phyloP scores from a whole-genome alignment of 768 basidiomycete species.

The Rossbeevera mucosa region DNA sequence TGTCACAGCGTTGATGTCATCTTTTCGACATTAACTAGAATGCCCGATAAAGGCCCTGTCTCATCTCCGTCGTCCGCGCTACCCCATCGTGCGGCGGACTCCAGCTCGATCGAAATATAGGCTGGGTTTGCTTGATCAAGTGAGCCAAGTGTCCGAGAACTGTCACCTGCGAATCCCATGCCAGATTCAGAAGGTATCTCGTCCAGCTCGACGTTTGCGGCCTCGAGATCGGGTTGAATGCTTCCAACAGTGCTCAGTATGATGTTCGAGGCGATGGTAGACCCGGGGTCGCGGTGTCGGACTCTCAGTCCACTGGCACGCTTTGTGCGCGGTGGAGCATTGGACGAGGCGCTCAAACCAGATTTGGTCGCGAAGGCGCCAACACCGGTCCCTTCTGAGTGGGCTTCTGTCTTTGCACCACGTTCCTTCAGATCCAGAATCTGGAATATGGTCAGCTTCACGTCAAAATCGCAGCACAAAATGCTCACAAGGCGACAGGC shows the following conservation, averaged over 20 bases:
- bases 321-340: slow-evolving; percentile 21
- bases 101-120: slow-evolving; percentile 40
- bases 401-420: slow-evolving; percentile 71
- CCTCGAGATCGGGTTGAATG: slow-evolving; percentile 50
- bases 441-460: slow-evolving; percentile 33
- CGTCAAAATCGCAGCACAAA: neutral
- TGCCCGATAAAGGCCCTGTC: slow-evolving; percentile 32
- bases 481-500: slow-evolving; percentile 66
- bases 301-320: slow-evolving; percentile 37
- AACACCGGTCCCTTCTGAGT: slow-evolving; percentile 69
- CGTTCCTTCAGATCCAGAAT: slow-evolving; percentile 81
- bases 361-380: slow-evolving; percentile 65
- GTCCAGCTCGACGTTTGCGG: slow-evolving; percentile 53
- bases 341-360: slow-evolving; percentile 30
- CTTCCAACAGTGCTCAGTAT: slow-evolving; percentile 62
- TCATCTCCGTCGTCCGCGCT: slow-evolving; percentile 24
- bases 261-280: slow-evolving; percentile 57
- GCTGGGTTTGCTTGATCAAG: slow-evolving; percentile 41
- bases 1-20: slow-evolving; percentile 46
- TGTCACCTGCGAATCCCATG: slow-evolving; percentile 49
- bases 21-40: slow-evolving; percentile 61
- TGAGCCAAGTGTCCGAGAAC: slow-evolving; percentile 30
- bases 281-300: slow-evolving; percentile 49
- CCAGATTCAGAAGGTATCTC: slow-evolving; percentile 48
- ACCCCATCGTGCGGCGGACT: slow-evolving; percentile 10